These are phyloP conservation scores for Oryza glumipatula DNA, from an alignment of 176 grass and related monocot species.

Conservation along the genomic window DNA sequence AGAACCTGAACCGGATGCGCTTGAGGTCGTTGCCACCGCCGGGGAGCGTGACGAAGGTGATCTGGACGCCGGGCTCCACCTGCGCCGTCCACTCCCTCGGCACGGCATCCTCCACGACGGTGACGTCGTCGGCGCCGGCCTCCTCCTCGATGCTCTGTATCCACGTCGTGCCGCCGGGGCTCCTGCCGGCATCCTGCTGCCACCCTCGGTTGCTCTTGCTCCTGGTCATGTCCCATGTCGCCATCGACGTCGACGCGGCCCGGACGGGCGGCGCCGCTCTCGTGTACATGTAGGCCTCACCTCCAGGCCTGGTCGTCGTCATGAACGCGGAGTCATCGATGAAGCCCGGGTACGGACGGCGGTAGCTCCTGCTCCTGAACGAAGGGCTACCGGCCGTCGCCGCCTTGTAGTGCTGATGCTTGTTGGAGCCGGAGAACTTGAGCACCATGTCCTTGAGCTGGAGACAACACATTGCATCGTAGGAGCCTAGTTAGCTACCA, in stretches of 20 bases:
- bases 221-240: slow-evolving; percentile 54
- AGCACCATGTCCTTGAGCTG: slow-evolving; percentile 99
- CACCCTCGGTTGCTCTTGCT: slow-evolving; percentile 17
- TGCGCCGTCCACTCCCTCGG: slow-evolving; percentile 92
- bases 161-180: slow-evolving; percentile 29
- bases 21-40: slow-evolving; percentile 91
- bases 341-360: slow-evolving; percentile 49
- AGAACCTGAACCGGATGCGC: slow-evolving; percentile 94
- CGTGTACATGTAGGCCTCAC: slow-evolving; percentile 43
- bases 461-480: slow-evolving; percentile 47
- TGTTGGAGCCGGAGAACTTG: slow-evolving; percentile 86
- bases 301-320: not conserved
- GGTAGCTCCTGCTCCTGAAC: slow-evolving; percentile 51
- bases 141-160: slow-evolving; percentile 25
- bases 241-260: slow-evolving; percentile 33
- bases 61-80: slow-evolving; percentile 95
- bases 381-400: slow-evolving; percentile 30
- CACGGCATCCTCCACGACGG: slow-evolving; percentile 44
- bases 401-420: slow-evolving; percentile 57
- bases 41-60: slow-evolving; percentile 86
- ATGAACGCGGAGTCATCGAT: slow-evolving; percentile 49
- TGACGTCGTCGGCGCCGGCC: slow-evolving; percentile 26
- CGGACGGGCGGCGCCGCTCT: slow-evolving; percentile 4
- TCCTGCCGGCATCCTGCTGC: slow-evolving; percentile 29
- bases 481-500: slow-evolving; percentile 22